These are phyloP conservation scores for Ophiostoma perfectum DNA, from an alignment of 2,329 filamentous ascomycete species.

Conservation along the genomic window DNA sequence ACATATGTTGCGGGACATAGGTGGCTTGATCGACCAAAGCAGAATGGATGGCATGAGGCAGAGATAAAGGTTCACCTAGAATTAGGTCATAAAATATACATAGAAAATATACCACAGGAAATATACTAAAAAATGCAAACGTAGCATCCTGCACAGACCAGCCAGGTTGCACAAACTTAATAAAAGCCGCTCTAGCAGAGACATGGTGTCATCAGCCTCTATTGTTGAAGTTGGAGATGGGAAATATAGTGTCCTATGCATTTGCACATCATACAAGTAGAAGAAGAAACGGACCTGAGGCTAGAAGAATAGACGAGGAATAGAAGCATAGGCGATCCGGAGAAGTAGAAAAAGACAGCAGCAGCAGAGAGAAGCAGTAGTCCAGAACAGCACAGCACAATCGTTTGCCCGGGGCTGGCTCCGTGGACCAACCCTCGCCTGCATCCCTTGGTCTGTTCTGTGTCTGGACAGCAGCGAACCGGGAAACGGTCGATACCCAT, in stretches of 20 bases:
- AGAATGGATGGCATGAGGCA: neutral
- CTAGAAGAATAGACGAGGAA: constrained; percentile 1
- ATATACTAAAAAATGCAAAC: no score
- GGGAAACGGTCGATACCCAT: no score
- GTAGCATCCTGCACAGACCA: neutral
- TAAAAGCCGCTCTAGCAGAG: no score
- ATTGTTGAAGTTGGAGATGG: no score
- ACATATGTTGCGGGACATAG: neutral
- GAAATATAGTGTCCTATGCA: neutral
- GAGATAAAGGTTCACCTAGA: no score
- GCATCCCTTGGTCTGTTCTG: neutral
- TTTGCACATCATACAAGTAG: neutral
- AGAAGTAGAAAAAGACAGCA: neutral
- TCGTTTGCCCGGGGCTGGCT: neutral
- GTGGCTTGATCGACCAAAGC: neutral
- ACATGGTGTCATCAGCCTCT: no score
- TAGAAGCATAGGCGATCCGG: neutral
- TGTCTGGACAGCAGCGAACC: neutral
- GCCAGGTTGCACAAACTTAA: neutral
- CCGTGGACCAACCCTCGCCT: neutral
- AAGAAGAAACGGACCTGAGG: neutral
- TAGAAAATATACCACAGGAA: no score
- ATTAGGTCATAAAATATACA: no score
- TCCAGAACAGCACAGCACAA: neutral
- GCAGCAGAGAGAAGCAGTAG: neutral